Percentiles rank a stretch among this genome's conserved stretches.
Evolutionary conservation across 1,284 basidiomycete species (phyloP).

Genomic region (Tranzscheliella williamsii): DNA sequence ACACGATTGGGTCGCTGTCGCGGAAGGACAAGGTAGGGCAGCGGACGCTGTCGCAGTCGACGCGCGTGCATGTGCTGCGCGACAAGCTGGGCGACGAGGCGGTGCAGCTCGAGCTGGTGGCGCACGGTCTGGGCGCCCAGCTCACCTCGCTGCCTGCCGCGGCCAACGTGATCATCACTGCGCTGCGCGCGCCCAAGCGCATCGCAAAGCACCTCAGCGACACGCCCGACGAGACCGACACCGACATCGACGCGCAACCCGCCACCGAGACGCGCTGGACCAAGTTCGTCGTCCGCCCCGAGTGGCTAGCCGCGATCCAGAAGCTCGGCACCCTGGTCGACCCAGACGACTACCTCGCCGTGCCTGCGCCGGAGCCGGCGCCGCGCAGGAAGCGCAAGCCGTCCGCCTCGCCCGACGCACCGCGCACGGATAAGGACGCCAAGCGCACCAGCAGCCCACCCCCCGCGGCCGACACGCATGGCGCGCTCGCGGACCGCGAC

Average conservation of each 20-base stretch:
- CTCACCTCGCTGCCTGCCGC: conserved; percentile 5
- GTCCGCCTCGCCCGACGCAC: not conserved
- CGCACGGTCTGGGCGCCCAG: conserved; percentile 25
- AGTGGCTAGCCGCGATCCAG: conserved; percentile 19
- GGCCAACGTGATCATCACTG: conserved; percentile 29
- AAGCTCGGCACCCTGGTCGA: conserved; percentile 16
- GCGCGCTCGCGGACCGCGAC: not conserved
- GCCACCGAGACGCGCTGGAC: conserved; percentile 5
- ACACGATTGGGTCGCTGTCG: not conserved
- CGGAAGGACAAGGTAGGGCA: not conserved
- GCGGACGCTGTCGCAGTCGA: conserved; percentile 9
- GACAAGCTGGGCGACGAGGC: conserved; percentile 17
- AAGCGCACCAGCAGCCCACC: no score
- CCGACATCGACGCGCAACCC: not conserved
- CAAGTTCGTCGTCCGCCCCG: conserved; percentile 22
- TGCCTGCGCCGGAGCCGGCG: not conserved
- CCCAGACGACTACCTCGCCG: conserved; percentile 26
- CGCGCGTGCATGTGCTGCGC: conserved; percentile 18
- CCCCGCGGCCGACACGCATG: not conserved
- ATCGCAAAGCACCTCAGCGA: conserved; percentile 19
- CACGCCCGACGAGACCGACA: conserved; percentile 4
- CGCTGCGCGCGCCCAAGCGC: conserved; percentile 26
- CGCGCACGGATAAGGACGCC: not conserved
- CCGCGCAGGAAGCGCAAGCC: not conserved
- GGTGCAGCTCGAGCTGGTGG: conserved; percentile 5